Conservation (phyloP, 2,329 filamentous ascomycete genomes). For the Colletotrichum godetiae region DNA sequence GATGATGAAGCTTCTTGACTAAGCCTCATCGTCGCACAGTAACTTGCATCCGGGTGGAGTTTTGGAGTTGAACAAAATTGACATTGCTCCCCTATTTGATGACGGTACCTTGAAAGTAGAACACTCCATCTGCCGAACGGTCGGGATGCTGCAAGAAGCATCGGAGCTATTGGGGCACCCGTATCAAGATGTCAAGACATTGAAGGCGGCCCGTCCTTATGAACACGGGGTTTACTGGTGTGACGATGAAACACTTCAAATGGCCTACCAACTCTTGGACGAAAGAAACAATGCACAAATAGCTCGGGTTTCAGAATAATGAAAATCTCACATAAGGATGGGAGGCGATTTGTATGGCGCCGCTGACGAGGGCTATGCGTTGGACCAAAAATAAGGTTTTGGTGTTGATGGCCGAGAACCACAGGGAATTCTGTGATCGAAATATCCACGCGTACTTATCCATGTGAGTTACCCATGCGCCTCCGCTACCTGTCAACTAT, state of each 20-base stretch:
- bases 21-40: not conserved
- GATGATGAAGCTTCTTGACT: not conserved
- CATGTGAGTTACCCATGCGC: not conserved
- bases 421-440: not conserved
- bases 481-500: not conserved
- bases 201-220: rapidly evolving
- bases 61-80: conserved; percentile 55
- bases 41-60: conserved; percentile 55
- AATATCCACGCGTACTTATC: not conserved
- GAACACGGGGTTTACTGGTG: not conserved
- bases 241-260: not conserved
- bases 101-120: conserved; percentile 49
- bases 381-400: conserved; percentile 1
- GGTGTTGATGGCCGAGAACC: not conserved
- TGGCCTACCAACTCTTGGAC: conserved; percentile 15
- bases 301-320: not conserved
- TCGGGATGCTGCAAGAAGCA: conserved; percentile 42
- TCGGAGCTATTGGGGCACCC: not conserved
- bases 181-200: not conserved
- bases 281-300: not conserved
- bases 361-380: not conserved
- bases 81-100: conserved; percentile 50
- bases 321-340: not conserved
- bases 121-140: conserved; percentile 41
- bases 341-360: conserved; percentile 11